Evolutionary conservation across 2,329 filamentous ascomycete species (phyloP), one percentile per base, ranked within the genome.

Genomic region (Tolypocladium tundrense): DNA sequence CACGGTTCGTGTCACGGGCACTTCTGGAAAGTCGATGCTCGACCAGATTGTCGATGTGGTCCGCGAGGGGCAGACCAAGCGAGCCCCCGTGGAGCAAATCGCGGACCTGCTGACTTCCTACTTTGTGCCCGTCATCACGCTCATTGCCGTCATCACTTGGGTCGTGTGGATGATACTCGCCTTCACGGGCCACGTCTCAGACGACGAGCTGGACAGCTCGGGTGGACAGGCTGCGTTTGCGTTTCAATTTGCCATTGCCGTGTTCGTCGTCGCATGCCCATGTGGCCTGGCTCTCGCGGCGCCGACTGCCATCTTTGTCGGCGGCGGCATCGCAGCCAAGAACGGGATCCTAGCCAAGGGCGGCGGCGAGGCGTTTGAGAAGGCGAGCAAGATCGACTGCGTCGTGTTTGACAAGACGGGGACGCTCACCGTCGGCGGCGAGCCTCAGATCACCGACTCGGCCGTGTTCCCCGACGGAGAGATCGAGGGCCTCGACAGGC

Each of bases 371-470:
- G 90, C 90, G 0, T 93, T 94, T 68, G 88, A 93, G 69, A 90
- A 91, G 73, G 90, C 90, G 4, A 91, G 88, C 68, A 83, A 82
- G 13, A 79, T 92, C 51, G 85, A 91, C 69, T 87, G 86, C 56
- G 85, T 94, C 43, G 88, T 94, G 1, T 94, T 95, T 68, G 90
- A 95, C 78, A 94, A 95, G 77, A 95, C 90, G 0, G 90, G 90
- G 1, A 95, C 90, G 0, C 75, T 95, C 59, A 94, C 90, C 0
- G 76, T 87, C 64, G 77, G 88, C 5, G 88, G 87, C 8, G 85
- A 90, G 62, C 88, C 89, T 0, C 82, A 77, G 35, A 85, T 93
- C 27, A 88, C 84, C 0, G 80, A 85, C 62, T 75, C 73, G 13
- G 65, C 71, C 45, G 55, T 80, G 4, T 77, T 76, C 50, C 70